A percentile compares a stretch with the other conserved stretches of the same genome.
phyloP scores from a whole-genome alignment of 805 yeast species.

The Metschnikowia similis region DNA sequence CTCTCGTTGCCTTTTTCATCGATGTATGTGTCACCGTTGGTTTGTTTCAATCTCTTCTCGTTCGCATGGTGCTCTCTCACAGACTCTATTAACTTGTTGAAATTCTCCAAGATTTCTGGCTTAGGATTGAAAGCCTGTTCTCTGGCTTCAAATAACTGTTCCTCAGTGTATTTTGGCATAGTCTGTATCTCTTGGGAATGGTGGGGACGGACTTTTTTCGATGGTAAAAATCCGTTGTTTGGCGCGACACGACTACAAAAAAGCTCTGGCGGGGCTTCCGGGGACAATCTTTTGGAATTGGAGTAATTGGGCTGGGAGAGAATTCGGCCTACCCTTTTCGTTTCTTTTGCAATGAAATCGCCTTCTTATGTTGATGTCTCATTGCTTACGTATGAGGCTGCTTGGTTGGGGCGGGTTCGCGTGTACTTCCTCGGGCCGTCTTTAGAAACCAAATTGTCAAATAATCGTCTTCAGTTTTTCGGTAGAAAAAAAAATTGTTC shows the following conservation, averaged over 20 bases:
- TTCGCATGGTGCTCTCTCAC: slow-evolving; percentile 48
- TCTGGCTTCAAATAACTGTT: slow-evolving; percentile 58
- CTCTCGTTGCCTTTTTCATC: slow-evolving; percentile 44
- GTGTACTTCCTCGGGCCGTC: background rate
- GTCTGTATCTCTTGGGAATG: background rate
- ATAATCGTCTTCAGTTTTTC: background rate
- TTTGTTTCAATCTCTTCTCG: slow-evolving; percentile 27
- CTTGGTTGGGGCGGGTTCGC: background rate
- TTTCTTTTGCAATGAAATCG: background rate
- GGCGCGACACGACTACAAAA: slow-evolving; percentile 12
- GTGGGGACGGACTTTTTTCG: slow-evolving; percentile 2
- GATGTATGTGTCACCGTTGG: slow-evolving; percentile 42
- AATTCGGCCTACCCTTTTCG: too few relatives aligned
- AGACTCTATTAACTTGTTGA: slow-evolving; percentile 61
- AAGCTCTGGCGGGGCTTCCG: background rate
- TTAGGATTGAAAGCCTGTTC: slow-evolving; percentile 56
- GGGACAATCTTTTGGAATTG: background rate
- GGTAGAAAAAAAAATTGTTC: too few relatives aligned
- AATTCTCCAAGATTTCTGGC: slow-evolving; percentile 60
- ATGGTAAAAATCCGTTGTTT: slow-evolving; percentile 6
- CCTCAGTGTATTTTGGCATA: slow-evolving; percentile 65
- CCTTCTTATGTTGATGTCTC: background rate
- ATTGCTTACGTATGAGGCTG: background rate
- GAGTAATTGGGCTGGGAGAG: background rate
- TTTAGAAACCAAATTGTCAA: background rate